A percentile compares a stretch with the other conserved stretches of the same genome.
phyloP scores from a whole-genome alignment of 2,329 filamentous ascomycete genomes.

The Claviceps humidiphila region DNA sequence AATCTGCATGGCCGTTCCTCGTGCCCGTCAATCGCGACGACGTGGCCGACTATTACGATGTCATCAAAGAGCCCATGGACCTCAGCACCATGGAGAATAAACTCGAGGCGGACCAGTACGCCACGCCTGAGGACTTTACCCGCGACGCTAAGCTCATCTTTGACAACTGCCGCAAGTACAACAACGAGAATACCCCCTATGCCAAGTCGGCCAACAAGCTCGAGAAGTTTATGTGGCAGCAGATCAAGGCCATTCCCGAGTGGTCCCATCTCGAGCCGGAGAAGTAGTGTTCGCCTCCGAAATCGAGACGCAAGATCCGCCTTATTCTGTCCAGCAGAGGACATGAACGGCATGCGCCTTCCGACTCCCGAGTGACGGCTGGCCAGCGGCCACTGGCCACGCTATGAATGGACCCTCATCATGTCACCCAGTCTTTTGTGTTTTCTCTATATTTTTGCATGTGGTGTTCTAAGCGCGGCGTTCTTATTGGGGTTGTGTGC shows the following conservation, averaged over 20 bases:
- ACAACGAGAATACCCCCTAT: conserved; percentile 89
- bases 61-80: conserved; percentile 97
- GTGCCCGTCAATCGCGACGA: conserved; percentile 90
- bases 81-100: conserved; percentile 90
- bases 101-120: conserved; percentile 73
- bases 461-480: not conserved
- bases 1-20: conserved; percentile 86
- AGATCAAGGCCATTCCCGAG: conserved; percentile 83
- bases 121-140: conserved; percentile 83
- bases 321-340: not conserved
- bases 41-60: conserved; percentile 96
- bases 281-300: conserved; percentile 18
- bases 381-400: not conserved
- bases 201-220: conserved; percentile 90
- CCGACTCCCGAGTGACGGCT: not conserved
- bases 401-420: too few species aligned
- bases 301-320: conserved; percentile 5
- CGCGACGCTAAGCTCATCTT: conserved; percentile 81
- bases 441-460: not conserved
- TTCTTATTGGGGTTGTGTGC: not conserved
- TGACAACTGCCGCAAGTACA: conserved; percentile 90
- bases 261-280: conserved; percentile 58
- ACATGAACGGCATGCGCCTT: not conserved
- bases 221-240: conserved; percentile 89
- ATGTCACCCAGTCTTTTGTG: not conserved